phyloP scores from a whole-genome alignment of 2,329 filamentous ascomycete genomes.

The Fusarium goolgardi region DNA sequence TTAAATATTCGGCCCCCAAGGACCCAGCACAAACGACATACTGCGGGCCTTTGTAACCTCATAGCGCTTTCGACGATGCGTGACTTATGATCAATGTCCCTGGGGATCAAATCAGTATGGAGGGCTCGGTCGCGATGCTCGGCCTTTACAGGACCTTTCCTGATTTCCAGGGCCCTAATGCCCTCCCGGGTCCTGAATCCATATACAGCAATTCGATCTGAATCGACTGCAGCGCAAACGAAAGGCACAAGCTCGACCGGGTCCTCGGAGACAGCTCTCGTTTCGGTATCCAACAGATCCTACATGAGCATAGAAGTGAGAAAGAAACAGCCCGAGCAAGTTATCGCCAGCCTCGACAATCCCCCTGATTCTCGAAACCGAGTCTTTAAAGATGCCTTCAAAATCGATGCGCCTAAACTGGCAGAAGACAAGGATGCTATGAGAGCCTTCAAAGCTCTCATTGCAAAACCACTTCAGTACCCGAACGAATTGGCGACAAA shows the following conservation, averaged over 20 bases:
- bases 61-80: conserved; percentile 49
- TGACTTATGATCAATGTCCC: conserved; percentile 59
- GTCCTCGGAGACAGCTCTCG: conserved; percentile 15
- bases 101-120: conserved; percentile 59
- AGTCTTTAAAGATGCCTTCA: conserved; percentile 49
- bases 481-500: conserved; percentile 43
- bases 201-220: conserved; percentile 26
- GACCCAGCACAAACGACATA: conserved; percentile 26
- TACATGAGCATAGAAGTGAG: conserved; percentile 12
- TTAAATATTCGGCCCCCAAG: conserved; percentile 13
- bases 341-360: conserved; percentile 32
- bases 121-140: conserved; percentile 54
- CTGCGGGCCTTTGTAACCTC: conserved; percentile 14
- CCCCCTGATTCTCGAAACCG: conserved; percentile 41
- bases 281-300: not conserved
- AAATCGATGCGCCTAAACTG: conserved; percentile 32
- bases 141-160: conserved; percentile 42
- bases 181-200: conserved; percentile 35
- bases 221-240: conserved; percentile 37
- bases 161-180: conserved; percentile 37
- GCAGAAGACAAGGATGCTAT: conserved; percentile 34
- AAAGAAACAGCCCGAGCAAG: conserved; percentile 12
- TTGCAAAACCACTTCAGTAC: conserved; percentile 46
- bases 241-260: not conserved
- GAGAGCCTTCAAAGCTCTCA: conserved; percentile 46